phyloP scores from a whole-genome alignment of 2,329 filamentous ascomycete species.

The Aspergillus glaucus region DNA sequence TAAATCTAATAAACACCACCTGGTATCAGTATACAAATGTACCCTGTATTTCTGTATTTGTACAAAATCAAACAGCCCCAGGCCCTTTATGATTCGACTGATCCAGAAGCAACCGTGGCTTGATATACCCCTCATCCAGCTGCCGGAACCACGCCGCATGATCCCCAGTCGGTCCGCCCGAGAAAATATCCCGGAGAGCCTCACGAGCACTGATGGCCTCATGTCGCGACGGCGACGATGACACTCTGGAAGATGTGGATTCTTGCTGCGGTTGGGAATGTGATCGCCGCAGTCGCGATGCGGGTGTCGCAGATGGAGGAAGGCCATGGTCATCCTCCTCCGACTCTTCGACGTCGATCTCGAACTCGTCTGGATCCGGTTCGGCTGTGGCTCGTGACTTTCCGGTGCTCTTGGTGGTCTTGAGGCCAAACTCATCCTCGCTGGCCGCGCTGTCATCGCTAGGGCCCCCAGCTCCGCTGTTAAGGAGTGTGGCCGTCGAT shows the following conservation, averaged over 20 bases:
- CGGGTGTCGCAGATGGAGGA: slow-evolving; percentile 41
- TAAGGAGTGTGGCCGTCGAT: slow-evolving; percentile 49
- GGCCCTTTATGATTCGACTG: slow-evolving; percentile 46
- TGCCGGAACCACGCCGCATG: slow-evolving; percentile 85
- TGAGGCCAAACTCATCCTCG: slow-evolving; percentile 47
- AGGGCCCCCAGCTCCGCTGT: slow-evolving; percentile 29
- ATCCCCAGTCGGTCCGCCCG: slow-evolving; percentile 66
- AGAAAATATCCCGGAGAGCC: slow-evolving; percentile 74
- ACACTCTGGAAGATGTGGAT: slow-evolving; percentile 13
- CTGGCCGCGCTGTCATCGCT: slow-evolving; percentile 40
- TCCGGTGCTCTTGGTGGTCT: slow-evolving; percentile 14
- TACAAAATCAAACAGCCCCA: slow-evolving; percentile 26
- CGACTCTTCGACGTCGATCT: slow-evolving; percentile 34
- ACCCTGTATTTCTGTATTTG: too few relatives aligned
- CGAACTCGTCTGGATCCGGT: slow-evolving; percentile 26
- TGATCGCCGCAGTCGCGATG: slow-evolving; percentile 30
- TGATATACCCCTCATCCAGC: slow-evolving; percentile 93
- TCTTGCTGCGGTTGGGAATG: slow-evolving; percentile 29
- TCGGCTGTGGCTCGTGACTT: slow-evolving; percentile 37
- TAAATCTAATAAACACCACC: not conserved
- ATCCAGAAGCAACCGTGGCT: slow-evolving; percentile 81
- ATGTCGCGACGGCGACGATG: slow-evolving; percentile 20
- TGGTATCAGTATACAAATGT: too few relatives aligned
- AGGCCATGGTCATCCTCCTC: slow-evolving; percentile 47
- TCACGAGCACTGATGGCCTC: slow-evolving; percentile 61